Evolutionary conservation across 306 rosid species (phyloP).

Genomic region (Dryas octopetala): DNA sequence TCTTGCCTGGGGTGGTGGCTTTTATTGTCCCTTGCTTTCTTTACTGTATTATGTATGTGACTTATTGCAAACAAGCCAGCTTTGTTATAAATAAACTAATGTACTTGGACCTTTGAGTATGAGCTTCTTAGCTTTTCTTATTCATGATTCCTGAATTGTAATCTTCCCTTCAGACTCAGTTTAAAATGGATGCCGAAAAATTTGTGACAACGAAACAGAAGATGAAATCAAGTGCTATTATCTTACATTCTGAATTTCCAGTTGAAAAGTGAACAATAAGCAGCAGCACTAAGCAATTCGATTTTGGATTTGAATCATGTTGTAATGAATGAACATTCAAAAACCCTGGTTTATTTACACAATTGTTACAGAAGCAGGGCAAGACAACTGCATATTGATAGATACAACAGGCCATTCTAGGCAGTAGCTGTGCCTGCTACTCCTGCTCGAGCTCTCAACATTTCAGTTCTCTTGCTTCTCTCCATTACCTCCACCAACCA

Average conservation of each 20-base stretch:
- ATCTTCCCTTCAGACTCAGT: neutral
- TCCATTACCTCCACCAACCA: slow-evolving; percentile 98
- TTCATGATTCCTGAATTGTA: neutral
- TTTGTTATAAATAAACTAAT: neutral
- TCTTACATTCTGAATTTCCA: slow-evolving; percentile 9
- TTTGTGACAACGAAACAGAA: neutral
- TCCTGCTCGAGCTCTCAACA: slow-evolving; percentile 76
- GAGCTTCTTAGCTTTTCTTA: neutral
- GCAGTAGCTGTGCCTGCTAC: slow-evolving; percentile 53
- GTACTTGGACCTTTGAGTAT: no score
- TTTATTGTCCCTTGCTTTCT: no score
- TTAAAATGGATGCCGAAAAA: neutral
- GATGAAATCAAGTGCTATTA: neutral
- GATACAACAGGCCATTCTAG: slow-evolving; percentile 22
- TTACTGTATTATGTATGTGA: neutral
- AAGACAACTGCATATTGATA: slow-evolving; percentile 29
- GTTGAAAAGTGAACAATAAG: neutral
- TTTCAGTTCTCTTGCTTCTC: slow-evolving; percentile 97
- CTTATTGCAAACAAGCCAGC: neutral
- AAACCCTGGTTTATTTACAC: slow-evolving; percentile 38
- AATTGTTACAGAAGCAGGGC: slow-evolving; percentile 22
- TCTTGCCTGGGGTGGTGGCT: no score
- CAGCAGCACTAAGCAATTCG: neutral
- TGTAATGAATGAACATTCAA: slow-evolving; percentile 24
- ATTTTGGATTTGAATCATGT: slow-evolving; percentile 13